phyloP scores from a whole-genome alignment of 805 yeast species.

The Saccharomycopsis vini region DNA sequence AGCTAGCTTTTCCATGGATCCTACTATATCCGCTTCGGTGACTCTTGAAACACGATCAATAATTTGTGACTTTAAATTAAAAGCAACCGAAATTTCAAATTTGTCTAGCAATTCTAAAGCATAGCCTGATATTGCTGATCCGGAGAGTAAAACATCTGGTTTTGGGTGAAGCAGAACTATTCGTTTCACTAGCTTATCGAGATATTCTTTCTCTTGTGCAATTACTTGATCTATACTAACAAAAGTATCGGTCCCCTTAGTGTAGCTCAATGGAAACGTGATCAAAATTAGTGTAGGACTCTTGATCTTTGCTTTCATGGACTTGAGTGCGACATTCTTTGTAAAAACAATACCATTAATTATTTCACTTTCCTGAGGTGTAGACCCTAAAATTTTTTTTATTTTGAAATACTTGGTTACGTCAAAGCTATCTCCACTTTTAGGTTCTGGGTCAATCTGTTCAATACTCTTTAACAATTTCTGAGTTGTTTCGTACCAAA shows the following conservation, averaged over 20 bases:
- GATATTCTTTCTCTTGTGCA: slow-evolving; percentile 80
- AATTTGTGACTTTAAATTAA: slow-evolving; percentile 73
- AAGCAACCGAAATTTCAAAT: slow-evolving; percentile 73
- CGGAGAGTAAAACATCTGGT: slow-evolving; percentile 73
- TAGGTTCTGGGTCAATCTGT: slow-evolving; percentile 48
- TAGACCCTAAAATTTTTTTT: slow-evolving; percentile 75
- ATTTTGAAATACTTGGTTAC: slow-evolving; percentile 80
- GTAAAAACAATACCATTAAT: slow-evolving; percentile 81
- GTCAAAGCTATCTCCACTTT: slow-evolving; percentile 68
- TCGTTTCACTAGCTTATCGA: slow-evolving; percentile 72
- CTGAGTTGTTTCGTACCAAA: slow-evolving; percentile 54
- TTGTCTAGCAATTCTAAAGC: slow-evolving; percentile 66
- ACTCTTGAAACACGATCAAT: slow-evolving; percentile 69
- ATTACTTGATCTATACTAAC: slow-evolving; percentile 75
- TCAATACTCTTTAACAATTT: slow-evolving; percentile 47
- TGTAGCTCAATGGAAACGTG: slow-evolving; percentile 84
- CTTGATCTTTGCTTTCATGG: slow-evolving; percentile 57
- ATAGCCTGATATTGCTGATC: slow-evolving; percentile 72
- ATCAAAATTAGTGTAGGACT: slow-evolving; percentile 74
- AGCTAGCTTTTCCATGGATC: slow-evolving; percentile 78
- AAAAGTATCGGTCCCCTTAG: slow-evolving; percentile 58
- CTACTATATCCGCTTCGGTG: slow-evolving; percentile 77
- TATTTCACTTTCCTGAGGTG: slow-evolving; percentile 46
- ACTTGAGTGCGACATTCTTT: slow-evolving; percentile 67
- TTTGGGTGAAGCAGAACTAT: slow-evolving; percentile 52